Base-by-base conservation (phyloP, 1,139 yeast genomes). In the Blastobotrys arbuscula region DNA sequence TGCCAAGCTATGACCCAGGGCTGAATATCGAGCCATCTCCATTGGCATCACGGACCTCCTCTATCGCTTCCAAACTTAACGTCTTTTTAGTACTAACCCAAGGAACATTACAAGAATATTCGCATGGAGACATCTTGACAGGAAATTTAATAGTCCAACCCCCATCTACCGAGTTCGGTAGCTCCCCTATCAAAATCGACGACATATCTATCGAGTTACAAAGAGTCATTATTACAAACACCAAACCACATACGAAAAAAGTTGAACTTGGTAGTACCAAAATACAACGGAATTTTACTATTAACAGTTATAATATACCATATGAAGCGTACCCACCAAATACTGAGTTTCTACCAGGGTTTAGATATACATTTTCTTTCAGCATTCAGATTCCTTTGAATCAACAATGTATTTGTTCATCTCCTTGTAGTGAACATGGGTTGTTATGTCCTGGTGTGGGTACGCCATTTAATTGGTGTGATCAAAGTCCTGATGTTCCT, bases 301-400 rank as follows among this genome's bases (percentile, higher is more conserved):
- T 57, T 26, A 55, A 52, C 7, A 49, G 48, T 9, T 50, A 54
- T 36, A 40, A 43, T 3, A 48, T 57, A n/a, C 55, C 50, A 13
- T 41, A 34, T 9, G 53, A 50, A 21, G 51, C 52, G 16, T 52
- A 55, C 35, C 56, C 60, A 0, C 51, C 16, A 12, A 56, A 53
- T 23, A 30, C 23, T 4, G 42, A 47, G 10, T 42, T 57, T 21
- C 39, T 42, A 21, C 50, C 50, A 34, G 61, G 60, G 1, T 49
- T 38, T 18, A 42, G 44, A 24, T 58, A 58, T 39, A 31, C 51
- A 5, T 53, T 57, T 37, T 39, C 51, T 12, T 58, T 19, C 26
- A 18, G 21, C 49, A 33, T n/a, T 16, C 31, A 9, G 30, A 47
- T 39, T 21, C 44, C 31, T 5, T 28, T 28, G 13, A 28, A 28